These are phyloP conservation scores for Eimeria maxima DNA, from an alignment of 169 alveolate genomes.

Conservation along the genomic window DNA sequence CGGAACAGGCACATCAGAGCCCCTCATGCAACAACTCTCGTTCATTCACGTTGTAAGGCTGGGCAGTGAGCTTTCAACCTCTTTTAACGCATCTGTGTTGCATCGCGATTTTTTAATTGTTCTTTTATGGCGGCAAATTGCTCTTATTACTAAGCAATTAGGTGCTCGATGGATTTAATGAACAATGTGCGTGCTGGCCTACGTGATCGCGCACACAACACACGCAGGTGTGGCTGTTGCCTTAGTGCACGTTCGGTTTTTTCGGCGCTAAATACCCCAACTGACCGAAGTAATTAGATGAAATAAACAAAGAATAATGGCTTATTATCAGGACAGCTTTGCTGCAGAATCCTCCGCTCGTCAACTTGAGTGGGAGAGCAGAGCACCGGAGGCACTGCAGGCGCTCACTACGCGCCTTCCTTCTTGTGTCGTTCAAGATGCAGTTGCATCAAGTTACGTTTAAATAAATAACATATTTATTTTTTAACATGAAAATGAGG, in stretches of 20 bases:
- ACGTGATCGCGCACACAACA: constrained; percentile 11
- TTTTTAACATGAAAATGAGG: neutral
- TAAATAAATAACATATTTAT: neutral
- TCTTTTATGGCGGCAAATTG: neutral
- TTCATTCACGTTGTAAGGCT: neutral
- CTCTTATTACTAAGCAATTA: neutral
- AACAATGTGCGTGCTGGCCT: neutral
- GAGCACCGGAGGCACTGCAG: neutral
- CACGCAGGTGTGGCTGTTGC: neutral
- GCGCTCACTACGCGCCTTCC: neutral
- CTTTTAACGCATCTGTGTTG: neutral
- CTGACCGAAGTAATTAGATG: neutral
- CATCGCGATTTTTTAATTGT: neutral
- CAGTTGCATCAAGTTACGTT: neutral
- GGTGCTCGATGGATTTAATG: neutral
- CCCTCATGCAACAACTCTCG: constrained; percentile 18
- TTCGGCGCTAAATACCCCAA: neutral
- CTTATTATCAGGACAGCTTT: neutral
- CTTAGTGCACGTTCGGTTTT: neutral
- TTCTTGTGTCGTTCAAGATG: neutral
- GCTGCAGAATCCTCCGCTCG: neutral
- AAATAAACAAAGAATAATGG: neutral
- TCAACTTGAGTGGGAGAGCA: neutral
- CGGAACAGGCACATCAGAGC: constrained; percentile 30
- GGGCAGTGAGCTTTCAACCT: neutral